phyloP scores from a whole-genome alignment of 441 rosid species.

The Arabidopsis hybrid region DNA sequence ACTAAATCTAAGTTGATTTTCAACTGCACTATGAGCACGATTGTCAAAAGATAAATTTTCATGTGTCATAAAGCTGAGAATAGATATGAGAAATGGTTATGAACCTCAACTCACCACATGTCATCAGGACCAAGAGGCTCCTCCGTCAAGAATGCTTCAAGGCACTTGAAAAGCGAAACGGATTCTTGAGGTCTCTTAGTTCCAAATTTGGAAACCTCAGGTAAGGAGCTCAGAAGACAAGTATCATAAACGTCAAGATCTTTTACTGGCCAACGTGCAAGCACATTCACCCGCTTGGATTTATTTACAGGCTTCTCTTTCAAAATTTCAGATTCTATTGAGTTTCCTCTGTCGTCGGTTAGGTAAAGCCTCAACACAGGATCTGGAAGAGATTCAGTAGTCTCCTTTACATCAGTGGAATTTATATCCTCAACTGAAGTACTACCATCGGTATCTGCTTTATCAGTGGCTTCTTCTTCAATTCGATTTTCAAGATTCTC shows the following conservation, averaged over 20 bases:
- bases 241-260: slow-evolving; percentile 58
- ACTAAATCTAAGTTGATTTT: neutral
- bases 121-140: slow-evolving; percentile 93
- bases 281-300: slow-evolving; percentile 56
- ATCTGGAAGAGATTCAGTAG: slow-evolving; percentile 53
- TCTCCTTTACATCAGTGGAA: slow-evolving; percentile 47
- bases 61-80: slow-evolving; percentile 15
- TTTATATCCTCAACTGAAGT: slow-evolving; percentile 44
- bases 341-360: slow-evolving; percentile 75
- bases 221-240: slow-evolving; percentile 57
- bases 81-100: slow-evolving; percentile 16
- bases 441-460: slow-evolving; percentile 33
- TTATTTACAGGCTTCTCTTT: slow-evolving; percentile 59
- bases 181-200: slow-evolving; percentile 70
- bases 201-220: slow-evolving; percentile 64
- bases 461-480: slow-evolving; percentile 54
- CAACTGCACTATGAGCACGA: neutral
- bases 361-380: slow-evolving; percentile 68
- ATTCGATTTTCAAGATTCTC: slow-evolving; percentile 49
- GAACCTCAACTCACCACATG: slow-evolving; percentile 71
- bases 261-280: slow-evolving; percentile 70
- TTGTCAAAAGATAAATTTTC: slow-evolving; percentile 3
- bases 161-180: slow-evolving; percentile 73
- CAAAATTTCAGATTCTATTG: slow-evolving; percentile 55
- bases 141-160: slow-evolving; percentile 81